A percentile compares a stretch with the other conserved stretches of the same genome.
phyloP scores from a whole-genome alignment of 2,329 filamentous ascomycete species.

The Penicillium frequentans region DNA sequence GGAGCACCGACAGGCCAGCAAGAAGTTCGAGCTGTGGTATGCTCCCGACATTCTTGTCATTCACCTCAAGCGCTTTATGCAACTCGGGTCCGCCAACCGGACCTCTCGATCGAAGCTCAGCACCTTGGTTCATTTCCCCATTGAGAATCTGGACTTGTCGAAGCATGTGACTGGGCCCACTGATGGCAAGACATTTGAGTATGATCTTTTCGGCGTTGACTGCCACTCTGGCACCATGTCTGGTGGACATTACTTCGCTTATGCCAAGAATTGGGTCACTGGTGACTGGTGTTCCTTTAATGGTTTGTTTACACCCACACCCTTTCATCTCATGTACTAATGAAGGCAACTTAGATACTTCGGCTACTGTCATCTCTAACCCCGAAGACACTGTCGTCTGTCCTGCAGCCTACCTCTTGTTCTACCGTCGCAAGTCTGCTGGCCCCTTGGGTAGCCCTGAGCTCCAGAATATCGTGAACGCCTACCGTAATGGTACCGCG shows the following conservation, averaged over 20 bases:
- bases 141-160: constrained; percentile 81
- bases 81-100: constrained; percentile 45
- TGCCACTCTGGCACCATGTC: constrained; percentile 93
- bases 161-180: constrained; percentile 76
- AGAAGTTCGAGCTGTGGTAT: constrained; percentile 97
- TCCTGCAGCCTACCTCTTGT: constrained; percentile 82
- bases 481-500: constrained; percentile 55
- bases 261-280: constrained; percentile 88
- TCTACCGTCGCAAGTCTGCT: constrained; percentile 84
- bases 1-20: constrained; percentile 85
- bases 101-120: constrained; percentile 89
- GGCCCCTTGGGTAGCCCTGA: constrained; percentile 75
- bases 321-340: constrained; percentile 41
- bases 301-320: constrained; percentile 53
- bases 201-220: constrained; percentile 93
- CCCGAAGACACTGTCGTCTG: constrained; percentile 64
- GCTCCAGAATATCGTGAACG: constrained; percentile 69
- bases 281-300: constrained; percentile 95
- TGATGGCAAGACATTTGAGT: constrained; percentile 77
- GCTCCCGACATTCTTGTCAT: constrained; percentile 92
- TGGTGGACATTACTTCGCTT: constrained; percentile 94
- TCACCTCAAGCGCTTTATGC: constrained; percentile 91
- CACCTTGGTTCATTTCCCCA: constrained; percentile 84
- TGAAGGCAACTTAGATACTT: constrained; percentile 64
- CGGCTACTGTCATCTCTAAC: constrained; percentile 63